These are phyloP conservation scores for Paramecium sonneborni DNA, from an alignment of 73 alveolate species.

Conservation along the genomic window DNA sequence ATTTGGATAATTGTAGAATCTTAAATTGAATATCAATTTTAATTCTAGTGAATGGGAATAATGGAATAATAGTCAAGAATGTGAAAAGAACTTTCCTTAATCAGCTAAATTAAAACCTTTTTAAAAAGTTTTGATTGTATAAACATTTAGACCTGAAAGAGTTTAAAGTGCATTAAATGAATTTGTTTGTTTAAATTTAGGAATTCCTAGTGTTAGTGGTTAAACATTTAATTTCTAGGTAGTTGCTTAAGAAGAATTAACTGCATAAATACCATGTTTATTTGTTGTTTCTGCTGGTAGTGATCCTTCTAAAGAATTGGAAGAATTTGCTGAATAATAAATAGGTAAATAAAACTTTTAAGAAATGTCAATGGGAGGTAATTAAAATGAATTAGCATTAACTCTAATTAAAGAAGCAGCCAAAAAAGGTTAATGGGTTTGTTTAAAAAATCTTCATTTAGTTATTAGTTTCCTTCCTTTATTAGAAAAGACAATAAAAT, in stretches of 20 bases:
- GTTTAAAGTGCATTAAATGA: constrained; percentile 96
- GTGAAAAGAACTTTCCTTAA: constrained; percentile 93
- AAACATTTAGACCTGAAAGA: constrained; percentile 99
- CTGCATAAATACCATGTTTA: constrained; percentile 91
- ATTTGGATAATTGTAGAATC: constrained; percentile 86
- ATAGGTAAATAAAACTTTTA: constrained; percentile 97
- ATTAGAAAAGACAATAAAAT: constrained; percentile 97
- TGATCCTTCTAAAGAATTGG: constrained; percentile 99
- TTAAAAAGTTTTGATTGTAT: constrained; percentile 95
- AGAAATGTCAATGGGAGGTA: constrained; percentile 99
- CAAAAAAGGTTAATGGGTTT: constrained; percentile 99
- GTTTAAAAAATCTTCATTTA: constrained; percentile 98
- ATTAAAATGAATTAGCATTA: constrained; percentile 97
- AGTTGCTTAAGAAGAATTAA: constrained; percentile 89
- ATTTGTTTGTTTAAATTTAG: constrained; percentile 96
- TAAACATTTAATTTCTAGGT: constrained; percentile 91
- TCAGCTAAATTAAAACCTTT: constrained; percentile 87
- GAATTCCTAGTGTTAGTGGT: constrained; percentile 94
- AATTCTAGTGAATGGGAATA: constrained; percentile 78
- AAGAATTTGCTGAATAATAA: constrained; percentile 96
- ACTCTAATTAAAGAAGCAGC: constrained; percentile 93
- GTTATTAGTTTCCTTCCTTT: constrained; percentile 99
- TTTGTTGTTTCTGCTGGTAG: constrained; percentile 99
- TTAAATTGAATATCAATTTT: constrained; percentile 78
- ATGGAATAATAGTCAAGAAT: constrained; percentile 81